Base-by-base conservation (phyloP, 192 early-diverging fungal species). In the Oehlia diaphana region DNA sequence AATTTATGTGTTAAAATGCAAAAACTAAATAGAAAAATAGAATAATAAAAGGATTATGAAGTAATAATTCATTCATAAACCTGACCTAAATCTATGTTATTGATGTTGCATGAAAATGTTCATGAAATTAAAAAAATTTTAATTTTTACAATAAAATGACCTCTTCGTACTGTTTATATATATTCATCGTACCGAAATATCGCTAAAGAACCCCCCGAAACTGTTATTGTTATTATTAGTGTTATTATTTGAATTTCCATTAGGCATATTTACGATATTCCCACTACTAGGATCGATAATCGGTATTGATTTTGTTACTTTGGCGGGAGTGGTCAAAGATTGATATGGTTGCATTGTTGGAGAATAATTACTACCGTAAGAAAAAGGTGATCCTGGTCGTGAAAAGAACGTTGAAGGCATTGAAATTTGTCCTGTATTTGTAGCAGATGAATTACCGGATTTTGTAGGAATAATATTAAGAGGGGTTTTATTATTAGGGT, bases 401-500 rank as follows among this genome's bases (percentile, higher is more conserved):
- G 76, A 67, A 31, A 77, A 77, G 44, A 77, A 77, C 4, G 74
- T 14, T 44, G 76, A 77, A 42, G 76, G 0, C 13, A 75, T 75
- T 14, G 65, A 77, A 42, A 67, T 39, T 28, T 74, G 64, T 37
- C 50, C 28, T 33, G 68, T 37, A 7, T 74, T 44, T 9, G 79
- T 65, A 39, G 82, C 62, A 28, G 82, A 63, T 4, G 31, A 31
- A 31, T 42, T 49, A 10, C 1, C 16, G 16, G 75, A 77, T 53
- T 77, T 77, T 64, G 64, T 76, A 44, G 75, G 66, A 49, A 74
- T 76, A 23, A 89, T 81, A 44, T 82, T 86, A 63, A 89, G 76
- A 63, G 86, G 88, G 3, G 83, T 83, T 71, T 83, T 87, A 50
- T 87, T 89, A 23, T 53, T 77, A 23, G 88, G 88, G 63, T 89